Conservation (phyloP, 768 basidiomycete species). For the Mycena venus region DNA sequence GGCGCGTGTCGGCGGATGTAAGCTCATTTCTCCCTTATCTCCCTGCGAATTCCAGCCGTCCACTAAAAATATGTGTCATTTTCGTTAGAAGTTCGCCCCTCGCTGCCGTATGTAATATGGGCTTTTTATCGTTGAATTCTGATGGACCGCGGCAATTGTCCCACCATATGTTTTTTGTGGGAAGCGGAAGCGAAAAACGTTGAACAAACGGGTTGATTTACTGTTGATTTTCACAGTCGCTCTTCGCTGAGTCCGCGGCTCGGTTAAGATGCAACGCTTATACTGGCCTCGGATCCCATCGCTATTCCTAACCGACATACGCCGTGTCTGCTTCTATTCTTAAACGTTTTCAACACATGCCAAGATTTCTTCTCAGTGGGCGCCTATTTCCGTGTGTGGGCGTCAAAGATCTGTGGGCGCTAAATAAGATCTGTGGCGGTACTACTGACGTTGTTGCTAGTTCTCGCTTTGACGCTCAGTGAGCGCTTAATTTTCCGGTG, state of each 20-base stretch:
- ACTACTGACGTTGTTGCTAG: not conserved
- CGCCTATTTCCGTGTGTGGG: no score
- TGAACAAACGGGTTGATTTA: not conserved
- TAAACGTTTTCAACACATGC: not conserved
- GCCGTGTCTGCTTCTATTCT: not conserved
- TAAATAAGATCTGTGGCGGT: not conserved
- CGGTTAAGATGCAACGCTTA: not conserved
- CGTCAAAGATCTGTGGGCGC: not conserved
- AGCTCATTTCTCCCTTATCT: constrained; percentile 23
- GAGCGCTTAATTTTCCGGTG: not conserved
- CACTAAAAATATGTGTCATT: not conserved
- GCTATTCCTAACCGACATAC: not conserved
- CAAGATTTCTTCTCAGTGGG: not conserved
- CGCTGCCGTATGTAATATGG: not conserved
- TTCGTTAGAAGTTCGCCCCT: not conserved
- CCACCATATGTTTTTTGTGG: constrained; percentile 6
- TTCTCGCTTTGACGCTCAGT: not conserved
- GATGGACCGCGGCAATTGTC: constrained; percentile 2
- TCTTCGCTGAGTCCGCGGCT: not conserved
- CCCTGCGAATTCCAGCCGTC: constrained; percentile 11
- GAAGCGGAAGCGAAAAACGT: not conserved
- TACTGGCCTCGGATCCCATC: not conserved
- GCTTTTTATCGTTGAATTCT: not conserved
- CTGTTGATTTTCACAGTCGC: not conserved
- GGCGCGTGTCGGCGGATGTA: constrained; percentile 9